Percentiles rank a stretch among this genome's conserved stretches.
phyloP scores from a whole-genome alignment of 345 rosid species.

The Gossypium sturtianum region DNA sequence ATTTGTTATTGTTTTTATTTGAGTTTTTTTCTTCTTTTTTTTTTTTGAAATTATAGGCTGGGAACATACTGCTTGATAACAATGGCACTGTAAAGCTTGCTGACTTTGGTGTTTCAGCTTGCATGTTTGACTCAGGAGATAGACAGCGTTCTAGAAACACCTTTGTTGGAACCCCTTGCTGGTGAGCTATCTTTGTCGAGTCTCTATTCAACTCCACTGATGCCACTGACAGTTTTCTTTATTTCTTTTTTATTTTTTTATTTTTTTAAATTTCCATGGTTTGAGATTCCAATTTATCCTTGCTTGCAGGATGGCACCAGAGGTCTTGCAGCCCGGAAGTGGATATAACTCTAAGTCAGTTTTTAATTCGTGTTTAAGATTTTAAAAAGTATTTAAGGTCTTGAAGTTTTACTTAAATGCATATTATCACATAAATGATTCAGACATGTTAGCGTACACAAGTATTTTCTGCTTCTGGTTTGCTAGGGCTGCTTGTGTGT shows the following conservation, averaged over 20 bases:
- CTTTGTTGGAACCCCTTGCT: conserved; percentile 99
- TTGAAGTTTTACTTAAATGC: neutral
- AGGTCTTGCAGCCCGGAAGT: conserved; percentile 95
- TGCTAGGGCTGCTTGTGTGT: neutral
- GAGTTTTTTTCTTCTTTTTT: conserved; percentile 5
- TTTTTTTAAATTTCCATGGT: neutral
- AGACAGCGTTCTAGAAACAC: conserved; percentile 96
- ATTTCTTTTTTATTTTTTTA: neutral
- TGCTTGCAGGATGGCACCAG: conserved; percentile 95
- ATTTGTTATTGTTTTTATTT: neutral
- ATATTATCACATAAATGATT: neutral
- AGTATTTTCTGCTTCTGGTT: neutral
- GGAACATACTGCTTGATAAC: conserved; percentile 83
- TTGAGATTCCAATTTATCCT: conserved; percentile 11
- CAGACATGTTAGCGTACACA: neutral
- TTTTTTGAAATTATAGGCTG: conserved; percentile 56
- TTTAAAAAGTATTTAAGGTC: conserved; percentile 2
- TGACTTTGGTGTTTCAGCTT: conserved; percentile 98
- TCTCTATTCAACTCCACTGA: neutral
- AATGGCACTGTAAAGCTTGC: conserved; percentile 89
- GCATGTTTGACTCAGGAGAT: conserved; percentile 96
- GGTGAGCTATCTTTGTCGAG: conserved; percentile 39
- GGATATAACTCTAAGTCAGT: conserved; percentile 98
- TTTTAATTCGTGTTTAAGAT: neutral
- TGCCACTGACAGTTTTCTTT: neutral